phyloP scores from a whole-genome alignment of 1,139 yeast species.

The Geotrichum candidum region DNA sequence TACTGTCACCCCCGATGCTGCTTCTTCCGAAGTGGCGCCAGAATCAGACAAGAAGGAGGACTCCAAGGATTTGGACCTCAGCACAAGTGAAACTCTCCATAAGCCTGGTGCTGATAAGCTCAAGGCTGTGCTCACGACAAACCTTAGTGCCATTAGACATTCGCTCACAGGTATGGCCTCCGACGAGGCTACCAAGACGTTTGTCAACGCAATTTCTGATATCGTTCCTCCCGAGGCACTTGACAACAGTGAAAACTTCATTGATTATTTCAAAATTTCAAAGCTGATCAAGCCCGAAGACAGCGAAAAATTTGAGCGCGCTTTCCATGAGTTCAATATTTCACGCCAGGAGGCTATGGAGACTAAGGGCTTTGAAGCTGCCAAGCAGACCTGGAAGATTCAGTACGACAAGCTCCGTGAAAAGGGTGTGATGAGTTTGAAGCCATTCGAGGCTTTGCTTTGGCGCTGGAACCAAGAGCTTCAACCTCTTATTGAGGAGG shows the following conservation, averaged over 20 bases:
- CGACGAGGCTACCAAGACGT: conserved; percentile 22
- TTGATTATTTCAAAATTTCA: conserved; percentile 64
- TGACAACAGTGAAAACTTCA: conserved; percentile 29
- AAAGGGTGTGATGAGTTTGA: conserved; percentile 39
- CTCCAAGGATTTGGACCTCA: conserved; percentile 8
- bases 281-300: conserved; percentile 46
- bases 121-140: conserved; percentile 68
- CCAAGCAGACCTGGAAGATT: conserved; percentile 81
- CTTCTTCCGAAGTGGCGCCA: neutral
- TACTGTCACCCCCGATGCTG: neutral
- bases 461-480: conserved; percentile 73
- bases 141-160: conserved; percentile 74
- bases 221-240: conserved; percentile 34
- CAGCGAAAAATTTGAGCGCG: conserved; percentile 51
- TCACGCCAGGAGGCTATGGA: conserved; percentile 74
- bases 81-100: conserved; percentile 33
- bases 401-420: conserved; percentile 65
- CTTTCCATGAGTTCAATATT: conserved; percentile 62
- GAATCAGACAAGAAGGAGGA: neutral
- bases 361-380: conserved; percentile 74
- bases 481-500: conserved; percentile 63
- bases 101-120: conserved; percentile 54
- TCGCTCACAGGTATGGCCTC: conserved; percentile 58
- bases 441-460: conserved; percentile 62
- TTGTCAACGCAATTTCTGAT: conserved; percentile 26